Base-by-base conservation (phyloP, 1,284 basidiomycete species). In the Ceratobasidium sp. region DNA sequence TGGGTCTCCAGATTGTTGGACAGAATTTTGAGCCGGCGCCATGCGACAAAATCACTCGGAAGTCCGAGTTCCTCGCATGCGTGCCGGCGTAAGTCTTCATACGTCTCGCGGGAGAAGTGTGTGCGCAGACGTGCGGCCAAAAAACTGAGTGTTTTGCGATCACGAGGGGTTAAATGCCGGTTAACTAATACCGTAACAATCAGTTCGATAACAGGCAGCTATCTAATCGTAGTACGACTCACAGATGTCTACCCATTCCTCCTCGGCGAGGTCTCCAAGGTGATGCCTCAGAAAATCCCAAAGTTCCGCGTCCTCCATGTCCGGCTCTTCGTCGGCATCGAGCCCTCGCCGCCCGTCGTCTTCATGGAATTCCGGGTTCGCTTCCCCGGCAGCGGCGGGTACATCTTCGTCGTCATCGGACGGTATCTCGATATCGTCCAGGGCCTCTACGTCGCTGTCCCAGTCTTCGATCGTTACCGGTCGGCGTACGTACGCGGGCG, bases 211-310 rank as follows among this genome's bases (percentile, higher is more conserved):
- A 33, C 33, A 33, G 33, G 33, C 33, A 33, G 33, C 33, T 33
- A 33, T 33, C 33, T 33, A 33, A 33, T 33, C 33, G 33, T 33
- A 33, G 33, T 33, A 33, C 33, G 33, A 44, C 68, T 55, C 51
- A 70, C 73, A 76, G 7, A 76, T 42, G 26, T 76, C 73, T 10
- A 67, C 12, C 73, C 61, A 76, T 23, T 76, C 73, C 26, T 56
- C 42, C 15, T 76, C 46, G 39, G 40, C 42, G 12, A 53, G 26
- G 23, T 76, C 51, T 49, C 73, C 73, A 44, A 66, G 18, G 13
- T 53, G 12, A 12, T 20, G 6, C 6, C 18, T 26, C 39, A 76
- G 20, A 9, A 55, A n/a, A 2, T 39, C 61, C 40, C 23, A n/a
- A 4, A 76, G n/a, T 7, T 76, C 73, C 61, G 42, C 51, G 4